Conservation (phyloP, 2,329 filamentous ascomycete species). For the Orbilia ellipsospora region DNA sequence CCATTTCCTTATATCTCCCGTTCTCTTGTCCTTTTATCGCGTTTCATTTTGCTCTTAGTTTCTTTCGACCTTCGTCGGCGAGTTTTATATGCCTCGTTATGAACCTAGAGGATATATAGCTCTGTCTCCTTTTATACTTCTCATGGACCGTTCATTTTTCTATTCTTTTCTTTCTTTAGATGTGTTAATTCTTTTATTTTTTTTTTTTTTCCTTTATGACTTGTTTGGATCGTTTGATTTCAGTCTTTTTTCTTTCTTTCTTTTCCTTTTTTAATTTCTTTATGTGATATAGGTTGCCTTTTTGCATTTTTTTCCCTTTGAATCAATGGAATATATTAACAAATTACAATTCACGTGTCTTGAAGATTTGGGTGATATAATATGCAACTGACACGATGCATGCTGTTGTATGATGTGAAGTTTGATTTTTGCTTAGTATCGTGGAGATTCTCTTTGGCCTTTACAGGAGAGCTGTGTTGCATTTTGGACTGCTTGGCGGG, state of each 20-base stretch:
- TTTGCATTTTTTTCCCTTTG: constrained; percentile 19
- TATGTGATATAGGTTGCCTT: constrained; percentile 53
- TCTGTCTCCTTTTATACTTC: constrained; percentile 39
- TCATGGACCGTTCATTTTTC: constrained; percentile 20
- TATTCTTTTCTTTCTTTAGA: constrained; percentile 38
- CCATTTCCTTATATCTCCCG: constrained; percentile 42
- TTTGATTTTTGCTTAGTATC: too few species aligned
- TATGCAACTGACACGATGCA: too few species aligned
- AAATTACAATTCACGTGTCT: not conserved
- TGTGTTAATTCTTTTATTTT: constrained; percentile 8
- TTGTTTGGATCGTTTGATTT: constrained; percentile 14
- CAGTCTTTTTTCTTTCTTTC: constrained; percentile 2
- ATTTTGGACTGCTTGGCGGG: too few species aligned
- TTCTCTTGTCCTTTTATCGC: constrained; percentile 10
- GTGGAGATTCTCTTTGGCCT: too few species aligned
- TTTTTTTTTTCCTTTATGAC: constrained; percentile 32
- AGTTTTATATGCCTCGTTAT: constrained; percentile 28
- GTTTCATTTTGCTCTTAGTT: not conserved
- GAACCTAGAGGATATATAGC: constrained; percentile 24
- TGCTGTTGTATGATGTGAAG: too few species aligned
- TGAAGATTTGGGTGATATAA: not conserved
- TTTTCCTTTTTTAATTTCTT: constrained; percentile 29
- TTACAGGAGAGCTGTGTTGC: too few species aligned
- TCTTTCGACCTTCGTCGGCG: too few species aligned
- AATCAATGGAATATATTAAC: constrained; percentile 42